phyloP scores from a whole-genome alignment of 345 rosid species.

The Ceriops tagal region DNA sequence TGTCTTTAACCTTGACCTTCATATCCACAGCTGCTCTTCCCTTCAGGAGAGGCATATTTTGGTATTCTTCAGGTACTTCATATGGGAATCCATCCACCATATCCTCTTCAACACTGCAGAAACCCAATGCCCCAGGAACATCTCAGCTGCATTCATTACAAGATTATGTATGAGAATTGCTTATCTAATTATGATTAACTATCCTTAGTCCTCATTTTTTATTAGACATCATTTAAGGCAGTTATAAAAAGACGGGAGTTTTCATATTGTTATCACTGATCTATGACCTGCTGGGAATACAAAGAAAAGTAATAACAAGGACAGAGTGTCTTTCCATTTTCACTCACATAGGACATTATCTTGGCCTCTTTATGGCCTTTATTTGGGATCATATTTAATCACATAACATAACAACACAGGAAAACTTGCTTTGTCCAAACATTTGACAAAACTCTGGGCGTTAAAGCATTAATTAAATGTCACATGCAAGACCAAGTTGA shows the following conservation, averaged over 20 bases:
- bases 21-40: slow-evolving; percentile 95
- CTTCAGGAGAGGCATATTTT: slow-evolving; percentile 81
- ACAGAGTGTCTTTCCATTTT: neutral
- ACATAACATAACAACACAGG: neutral
- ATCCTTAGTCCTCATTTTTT: slow-evolving; percentile 25
- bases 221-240: slow-evolving; percentile 11
- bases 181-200: slow-evolving; percentile 37
- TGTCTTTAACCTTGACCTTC: slow-evolving; percentile 98
- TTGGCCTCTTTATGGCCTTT: neutral
- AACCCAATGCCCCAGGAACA: slow-evolving; percentile 99
- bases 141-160: slow-evolving; percentile 99
- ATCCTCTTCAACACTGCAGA: slow-evolving; percentile 99
- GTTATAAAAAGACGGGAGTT: neutral
- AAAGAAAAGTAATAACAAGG: neutral
- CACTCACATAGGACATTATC: neutral
- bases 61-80: slow-evolving; percentile 83
- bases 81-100: slow-evolving; percentile 95
- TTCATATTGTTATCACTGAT: slow-evolving; percentile 1
- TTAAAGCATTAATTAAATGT: too few relatives aligned
- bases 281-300: neutral
- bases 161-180: slow-evolving; percentile 63
- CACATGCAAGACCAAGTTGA: too few relatives aligned
- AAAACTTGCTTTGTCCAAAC: too few relatives aligned
- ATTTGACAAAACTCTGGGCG: too few relatives aligned
- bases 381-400: neutral